phyloP scores from a whole-genome alignment of 2,329 filamentous ascomycete genomes.

The Elsinoe fawcettii region DNA sequence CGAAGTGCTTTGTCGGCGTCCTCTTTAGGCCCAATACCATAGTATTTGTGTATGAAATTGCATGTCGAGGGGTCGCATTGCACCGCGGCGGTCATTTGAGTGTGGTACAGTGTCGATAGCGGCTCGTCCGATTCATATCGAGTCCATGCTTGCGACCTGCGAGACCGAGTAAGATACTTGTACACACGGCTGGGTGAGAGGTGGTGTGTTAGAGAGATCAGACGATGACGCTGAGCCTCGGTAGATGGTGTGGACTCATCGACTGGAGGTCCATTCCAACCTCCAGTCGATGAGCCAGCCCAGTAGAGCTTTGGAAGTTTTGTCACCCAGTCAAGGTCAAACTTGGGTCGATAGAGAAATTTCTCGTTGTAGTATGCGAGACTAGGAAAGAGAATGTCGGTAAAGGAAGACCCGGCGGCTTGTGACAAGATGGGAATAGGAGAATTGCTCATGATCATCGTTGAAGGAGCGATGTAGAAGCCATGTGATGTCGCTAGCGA shows the following conservation, averaged over 20 bases:
- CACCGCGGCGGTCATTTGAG: conserved; percentile 40
- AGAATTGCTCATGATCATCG: conserved; percentile 35
- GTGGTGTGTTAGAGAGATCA: conserved; percentile 36
- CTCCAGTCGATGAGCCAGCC: conserved; percentile 51
- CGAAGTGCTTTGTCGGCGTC: background rate
- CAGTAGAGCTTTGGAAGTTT: conserved; percentile 50
- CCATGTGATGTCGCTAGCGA: conserved; percentile 41
- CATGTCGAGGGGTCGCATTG: conserved; percentile 38
- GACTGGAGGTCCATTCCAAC: conserved; percentile 16
- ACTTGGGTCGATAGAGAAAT: conserved; percentile 36
- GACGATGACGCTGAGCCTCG: conserved; percentile 37
- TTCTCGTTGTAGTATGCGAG: conserved; percentile 33
- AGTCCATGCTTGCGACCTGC: conserved; percentile 14
- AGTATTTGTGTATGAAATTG: conserved; percentile 20
- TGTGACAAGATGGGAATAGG: conserved; percentile 43
- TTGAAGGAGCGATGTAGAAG: conserved; percentile 38
- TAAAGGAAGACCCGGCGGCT: conserved; percentile 40
- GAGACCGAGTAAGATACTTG: conserved; percentile 19
- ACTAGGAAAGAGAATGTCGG: conserved; percentile 46
- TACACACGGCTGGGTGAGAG: conserved; percentile 17
- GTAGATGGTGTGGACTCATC: conserved; percentile 31
- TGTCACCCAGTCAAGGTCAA: conserved; percentile 36
- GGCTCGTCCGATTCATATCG: conserved; percentile 23
- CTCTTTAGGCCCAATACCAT: conserved; percentile 9
- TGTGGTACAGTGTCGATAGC: conserved; percentile 35